Evolutionary conservation across 1,139 yeast species (phyloP), one percentile per base, ranked within the genome.

Genomic region (Zygosaccharomyces pseudobailii): DNA sequence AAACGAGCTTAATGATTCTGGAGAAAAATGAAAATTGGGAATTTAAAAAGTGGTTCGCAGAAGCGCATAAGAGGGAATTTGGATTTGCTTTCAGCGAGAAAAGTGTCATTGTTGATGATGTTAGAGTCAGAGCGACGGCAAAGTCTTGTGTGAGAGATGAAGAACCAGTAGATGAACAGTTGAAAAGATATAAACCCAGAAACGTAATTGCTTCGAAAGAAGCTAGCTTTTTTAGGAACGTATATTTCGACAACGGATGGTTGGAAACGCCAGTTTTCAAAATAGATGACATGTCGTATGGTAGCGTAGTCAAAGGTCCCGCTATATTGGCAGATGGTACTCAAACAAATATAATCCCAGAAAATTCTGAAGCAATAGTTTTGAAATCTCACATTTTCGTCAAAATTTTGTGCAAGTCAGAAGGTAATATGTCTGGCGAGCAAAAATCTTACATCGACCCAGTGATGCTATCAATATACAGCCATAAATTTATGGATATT

Each of bases 241-340:
- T 77, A 4, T 79, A 63, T 57, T 79, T 79, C 54, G 73, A 70
- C 24, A 65, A 66, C 17, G 79, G 78, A 1, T 76, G 84, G 77
- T 47, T 63, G 1, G 69, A 75, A 2, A 72, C 90, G 0, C 71
- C 75, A 0, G 73, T 86, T 1, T 79, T 68, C 57, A 66, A 71
- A 42, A 69, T 86, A 43, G 76, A 73, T 8, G 70, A 72, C 3
- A 67, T 88, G 45, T 46, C 62, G 1, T 56, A 74, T 7, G 95
- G 95, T 2, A 66, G 75, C 10, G 58, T 66, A 10, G 66, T 88
- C 5, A 32, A 54, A 2, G 97, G 96, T 0, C 97, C 97, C 4
- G 87, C 95, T 0, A 79, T 89, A 55, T 75, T 89, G 50, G 82
- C 89, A 17, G 96, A 89, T 67, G 80, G 80, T 35, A 89, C 96